These are phyloP conservation scores for Pittosporum tobira DNA, from an alignment of 129 eudicot genomes.

Conservation along the genomic window DNA sequence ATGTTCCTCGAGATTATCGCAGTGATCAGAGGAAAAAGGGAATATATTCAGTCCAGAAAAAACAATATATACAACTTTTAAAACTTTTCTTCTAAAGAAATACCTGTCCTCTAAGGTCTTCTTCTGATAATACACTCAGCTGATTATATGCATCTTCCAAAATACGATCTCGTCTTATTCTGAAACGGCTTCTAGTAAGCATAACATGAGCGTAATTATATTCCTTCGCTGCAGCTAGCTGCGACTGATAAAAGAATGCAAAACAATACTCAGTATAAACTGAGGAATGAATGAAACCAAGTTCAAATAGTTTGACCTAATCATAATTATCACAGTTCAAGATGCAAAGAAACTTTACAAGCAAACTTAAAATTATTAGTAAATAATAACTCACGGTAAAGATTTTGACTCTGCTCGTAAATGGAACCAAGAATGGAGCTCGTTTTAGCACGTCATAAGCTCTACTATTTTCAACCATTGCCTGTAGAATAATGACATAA, in stretches of 20 bases:
- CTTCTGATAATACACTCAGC: slow-evolving; percentile 65
- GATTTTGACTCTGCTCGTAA: slow-evolving; percentile 90
- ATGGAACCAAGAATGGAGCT: slow-evolving; percentile 97
- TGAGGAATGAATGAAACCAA: background rate
- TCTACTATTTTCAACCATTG: slow-evolving; percentile 72
- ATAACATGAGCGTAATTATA: slow-evolving; percentile 45
- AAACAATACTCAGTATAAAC: background rate
- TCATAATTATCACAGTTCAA: too few species aligned
- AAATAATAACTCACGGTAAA: slow-evolving; percentile 57
- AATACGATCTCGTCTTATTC: slow-evolving; percentile 78
- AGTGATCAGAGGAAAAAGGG: background rate
- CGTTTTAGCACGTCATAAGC: slow-evolving; percentile 75
- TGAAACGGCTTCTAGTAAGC: slow-evolving; percentile 58
- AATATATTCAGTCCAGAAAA: slow-evolving; percentile 9
- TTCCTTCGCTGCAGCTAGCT: slow-evolving; percentile 56
- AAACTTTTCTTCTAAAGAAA: slow-evolving; percentile 1
- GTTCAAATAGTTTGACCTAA: background rate
- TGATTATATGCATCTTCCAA: slow-evolving; percentile 92
- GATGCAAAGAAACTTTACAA: background rate
- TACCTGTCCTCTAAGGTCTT: slow-evolving; percentile 90
- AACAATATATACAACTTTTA: background rate
- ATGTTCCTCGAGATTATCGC: background rate
- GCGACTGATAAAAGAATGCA: slow-evolving; percentile 40
- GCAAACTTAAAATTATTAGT: slow-evolving; percentile 5
- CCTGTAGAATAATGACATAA: slow-evolving; percentile 37